Evolutionary conservation across 805 yeast genomes (phyloP), one percentile per base, ranked within the genome.

Genomic region (Saccharomycopsis selenospora): DNA sequence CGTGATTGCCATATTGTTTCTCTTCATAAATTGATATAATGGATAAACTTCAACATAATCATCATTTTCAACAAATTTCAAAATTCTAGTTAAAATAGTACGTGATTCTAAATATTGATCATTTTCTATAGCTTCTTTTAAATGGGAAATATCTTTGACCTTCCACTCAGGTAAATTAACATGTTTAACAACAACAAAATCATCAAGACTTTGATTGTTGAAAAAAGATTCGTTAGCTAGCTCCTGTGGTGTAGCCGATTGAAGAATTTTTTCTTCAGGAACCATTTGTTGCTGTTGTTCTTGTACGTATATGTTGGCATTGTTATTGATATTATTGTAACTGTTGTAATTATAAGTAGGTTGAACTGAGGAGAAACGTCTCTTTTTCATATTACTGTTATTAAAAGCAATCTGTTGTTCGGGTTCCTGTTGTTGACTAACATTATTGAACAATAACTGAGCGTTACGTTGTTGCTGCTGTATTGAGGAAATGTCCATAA

Each of bases 21-120:
- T 29, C n/a, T 45, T 43, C 42, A 52, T 40, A 3, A 50, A 50
- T 43, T 52, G 55, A 38, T 52, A 52, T 8, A 52, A n/a, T n/a
- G 55, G 51, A 30, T 43, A 52, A 20, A 52, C 29, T 25, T 49
- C 46, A 17, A 28, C 5, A 30, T 18, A 14, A n/a, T 43, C 46
- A 33, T 43, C 46, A 10, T 24, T 25, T n/a, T 43, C 36, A 14
- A 33, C 38, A 33, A 33, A 33, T 20, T 33, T 17, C 38, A 33
- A 33, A 6, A 33, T 33, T 7, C 38, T 7, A 6, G 38, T 14
- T 6, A 33, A 4, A 7, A 33, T 20, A 5, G 18, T 5, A 14
- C 38, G 38, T 14, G 38, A 33, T 20, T 33, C 38, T 6, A 33
- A 5, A 20, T 14, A 33, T 5, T 10, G 38, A 10, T 33, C 38